A percentile compares a stretch with the other conserved stretches of the same genome.
Evolutionary conservation across 495 filamentous ascomycete species (phyloP).

Genomic region (Hypoxylon cercidicola): DNA sequence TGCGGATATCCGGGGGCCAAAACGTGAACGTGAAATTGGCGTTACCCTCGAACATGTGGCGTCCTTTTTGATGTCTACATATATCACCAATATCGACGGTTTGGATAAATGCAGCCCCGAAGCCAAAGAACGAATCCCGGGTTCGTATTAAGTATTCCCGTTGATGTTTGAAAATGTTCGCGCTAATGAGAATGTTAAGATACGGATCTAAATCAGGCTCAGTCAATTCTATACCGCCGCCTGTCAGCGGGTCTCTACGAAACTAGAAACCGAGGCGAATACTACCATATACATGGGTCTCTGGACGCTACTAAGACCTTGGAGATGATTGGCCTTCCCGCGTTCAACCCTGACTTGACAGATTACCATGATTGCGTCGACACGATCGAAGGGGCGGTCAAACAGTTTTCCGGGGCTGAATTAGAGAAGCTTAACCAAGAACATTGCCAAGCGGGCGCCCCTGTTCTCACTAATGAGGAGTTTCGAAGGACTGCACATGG

Average conservation of each 20-base stretch:
- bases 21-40: slow-evolving; percentile 56
- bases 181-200: slow-evolving; percentile 58
- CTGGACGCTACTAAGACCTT: slow-evolving; percentile 74
- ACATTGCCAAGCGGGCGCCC: slow-evolving; percentile 72
- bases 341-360: slow-evolving; percentile 69
- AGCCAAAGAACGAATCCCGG: slow-evolving; percentile 70
- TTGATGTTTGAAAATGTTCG: slow-evolving; percentile 14
- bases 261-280: slow-evolving; percentile 71
- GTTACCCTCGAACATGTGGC: slow-evolving; percentile 72
- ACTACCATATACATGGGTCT: slow-evolving; percentile 83
- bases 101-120: slow-evolving; percentile 69
- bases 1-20: slow-evolving; percentile 60
- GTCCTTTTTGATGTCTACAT: slow-evolving; percentile 76
- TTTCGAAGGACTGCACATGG: slow-evolving; percentile 71
- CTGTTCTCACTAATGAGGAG: slow-evolving; percentile 71
- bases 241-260: slow-evolving; percentile 80
- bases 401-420: slow-evolving; percentile 68
- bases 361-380: slow-evolving; percentile 74
- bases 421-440: slow-evolving; percentile 72
- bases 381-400: slow-evolving; percentile 72
- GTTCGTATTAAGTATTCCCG: slow-evolving; percentile 52
- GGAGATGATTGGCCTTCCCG: slow-evolving; percentile 75
- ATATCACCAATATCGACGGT: slow-evolving; percentile 76
- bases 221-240: slow-evolving; percentile 75
- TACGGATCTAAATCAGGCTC: slow-evolving; percentile 74